Conservation (phyloP, 2,329 filamentous ascomycete species). For the Epichloe sp. region DNA sequence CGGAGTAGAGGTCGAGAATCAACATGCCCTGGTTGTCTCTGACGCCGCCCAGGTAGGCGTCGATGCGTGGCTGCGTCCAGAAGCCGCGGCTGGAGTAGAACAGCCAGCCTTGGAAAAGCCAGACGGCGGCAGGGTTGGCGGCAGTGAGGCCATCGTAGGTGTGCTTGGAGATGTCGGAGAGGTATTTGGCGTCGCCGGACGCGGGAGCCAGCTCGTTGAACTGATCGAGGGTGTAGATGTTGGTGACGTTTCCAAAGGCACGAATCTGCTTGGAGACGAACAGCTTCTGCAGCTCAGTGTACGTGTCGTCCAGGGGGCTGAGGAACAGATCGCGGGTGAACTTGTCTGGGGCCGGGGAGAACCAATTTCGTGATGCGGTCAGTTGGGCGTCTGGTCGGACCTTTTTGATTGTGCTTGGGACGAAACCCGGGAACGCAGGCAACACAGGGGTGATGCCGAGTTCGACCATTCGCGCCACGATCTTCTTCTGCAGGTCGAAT, state of each 20-base stretch:
- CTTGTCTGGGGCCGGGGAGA: conserved; percentile 11
- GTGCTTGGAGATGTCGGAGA: conserved; percentile 16
- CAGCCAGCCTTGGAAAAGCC: conserved; percentile 40
- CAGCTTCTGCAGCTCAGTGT: conserved; percentile 27
- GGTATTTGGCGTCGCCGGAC: conserved; percentile 29
- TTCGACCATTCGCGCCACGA: conserved; percentile 34
- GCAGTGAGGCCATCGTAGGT: conserved; percentile 34
- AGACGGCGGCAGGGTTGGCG: conserved; percentile 33
- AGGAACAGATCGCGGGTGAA: conserved; percentile 35
- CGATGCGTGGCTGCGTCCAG: conserved; percentile 30
- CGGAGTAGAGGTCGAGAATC: conserved; percentile 36
- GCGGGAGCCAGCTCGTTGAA: conserved; percentile 38
- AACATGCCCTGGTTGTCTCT: conserved; percentile 30
- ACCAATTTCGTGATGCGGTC: conserved; percentile 30
- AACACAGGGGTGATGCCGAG: conserved; percentile 39
- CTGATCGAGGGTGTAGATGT: conserved; percentile 37
- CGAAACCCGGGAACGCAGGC: conserved; percentile 37
- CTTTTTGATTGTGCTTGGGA: conserved; percentile 27
- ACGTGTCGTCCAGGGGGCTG: conserved; percentile 30
- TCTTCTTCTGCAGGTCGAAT: conserved; percentile 34
- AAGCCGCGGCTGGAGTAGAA: conserved; percentile 31
- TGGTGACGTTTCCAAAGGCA: conserved; percentile 33
- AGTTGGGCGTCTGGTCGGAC: conserved; percentile 29
- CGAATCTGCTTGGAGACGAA: conserved; percentile 32
- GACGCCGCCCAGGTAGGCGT: conserved; percentile 36